phyloP scores from a whole-genome alignment of 176 grass and related monocot genomes.

The Oryza meridionalis region DNA sequence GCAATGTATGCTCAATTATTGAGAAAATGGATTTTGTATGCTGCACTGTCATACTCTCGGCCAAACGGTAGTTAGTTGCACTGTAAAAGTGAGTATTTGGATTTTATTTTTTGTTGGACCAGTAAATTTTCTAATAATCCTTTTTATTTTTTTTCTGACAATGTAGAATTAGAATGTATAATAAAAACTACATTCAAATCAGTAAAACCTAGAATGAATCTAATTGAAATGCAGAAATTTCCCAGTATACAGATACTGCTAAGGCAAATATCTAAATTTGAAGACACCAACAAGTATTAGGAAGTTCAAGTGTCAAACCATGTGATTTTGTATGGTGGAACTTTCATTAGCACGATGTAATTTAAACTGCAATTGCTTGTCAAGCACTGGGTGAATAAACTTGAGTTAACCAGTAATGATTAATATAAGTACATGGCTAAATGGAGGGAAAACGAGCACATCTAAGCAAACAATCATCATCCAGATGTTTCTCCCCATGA shows the following conservation, averaged over 20 bases:
- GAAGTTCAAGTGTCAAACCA: conserved; percentile 10
- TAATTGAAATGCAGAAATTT: conserved; percentile 22
- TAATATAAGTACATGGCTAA: background rate
- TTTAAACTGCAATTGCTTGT: conserved; percentile 2
- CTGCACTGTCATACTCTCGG: conserved; percentile 6
- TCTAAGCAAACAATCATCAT: background rate
- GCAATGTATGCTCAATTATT: background rate
- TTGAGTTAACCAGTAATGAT: conserved; percentile 12
- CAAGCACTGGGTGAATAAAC: background rate
- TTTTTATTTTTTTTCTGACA: conserved; percentile 19
- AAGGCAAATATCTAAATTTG: conserved; percentile 23
- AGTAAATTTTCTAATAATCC: conserved; percentile 1
- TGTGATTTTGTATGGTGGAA: background rate
- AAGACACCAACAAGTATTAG: conserved; percentile 9
- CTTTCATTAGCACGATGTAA: background rate
- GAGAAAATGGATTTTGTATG: background rate
- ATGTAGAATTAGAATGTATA: background rate
- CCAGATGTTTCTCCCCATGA: background rate
- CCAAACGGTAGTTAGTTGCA: background rate
- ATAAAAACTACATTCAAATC: conserved; percentile 5
- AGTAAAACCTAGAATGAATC: background rate
- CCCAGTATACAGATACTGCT: background rate
- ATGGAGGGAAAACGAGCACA: background rate
- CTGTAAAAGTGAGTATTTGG: background rate
- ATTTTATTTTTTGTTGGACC: background rate